These are phyloP conservation scores for Ganoderma meredithae DNA, from an alignment of 1,284 basidiomycete species.

Conservation along the genomic window DNA sequence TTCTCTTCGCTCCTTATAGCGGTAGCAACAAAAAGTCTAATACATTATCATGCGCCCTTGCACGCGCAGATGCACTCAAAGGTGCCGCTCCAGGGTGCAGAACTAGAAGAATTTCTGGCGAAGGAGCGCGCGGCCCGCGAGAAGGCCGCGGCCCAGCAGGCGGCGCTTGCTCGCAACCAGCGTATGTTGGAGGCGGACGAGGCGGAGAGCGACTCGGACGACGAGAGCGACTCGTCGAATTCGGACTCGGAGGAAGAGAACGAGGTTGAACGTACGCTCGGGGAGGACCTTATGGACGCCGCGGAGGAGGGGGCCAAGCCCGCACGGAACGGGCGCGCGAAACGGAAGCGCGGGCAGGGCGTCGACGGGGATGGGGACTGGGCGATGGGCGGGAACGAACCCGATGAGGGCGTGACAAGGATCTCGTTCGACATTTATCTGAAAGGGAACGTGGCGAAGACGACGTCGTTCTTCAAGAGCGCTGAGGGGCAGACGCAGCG, in stretches of 20 bases:
- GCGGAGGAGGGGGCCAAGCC: constrained; percentile 38
- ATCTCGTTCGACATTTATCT: constrained; percentile 96
- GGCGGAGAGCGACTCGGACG: constrained; percentile 67
- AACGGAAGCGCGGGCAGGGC: constrained; percentile 55
- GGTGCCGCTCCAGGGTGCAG: constrained; percentile 85
- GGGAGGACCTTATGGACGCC: constrained; percentile 57
- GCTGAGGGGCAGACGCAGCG: constrained; percentile 73
- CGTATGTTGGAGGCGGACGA: constrained; percentile 92
- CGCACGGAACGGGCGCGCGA: constrained; percentile 14
- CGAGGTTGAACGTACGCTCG: constrained; percentile 70
- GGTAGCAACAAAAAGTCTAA: background rate
- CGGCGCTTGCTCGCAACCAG: constrained; percentile 82
- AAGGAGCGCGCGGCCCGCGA: constrained; percentile 86
- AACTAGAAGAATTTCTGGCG: constrained; percentile 84
- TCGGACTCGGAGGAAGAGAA: constrained; percentile 70
- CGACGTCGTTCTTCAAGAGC: constrained; percentile 86
- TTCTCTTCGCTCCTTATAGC: background rate
- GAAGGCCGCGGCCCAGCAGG: constrained; percentile 87
- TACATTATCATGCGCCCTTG: background rate
- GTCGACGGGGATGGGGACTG: constrained; percentile 59
- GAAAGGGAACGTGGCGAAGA: constrained; percentile 89
- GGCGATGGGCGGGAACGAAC: constrained; percentile 66
- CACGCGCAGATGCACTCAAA: constrained; percentile 82
- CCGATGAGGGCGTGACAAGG: constrained; percentile 75
- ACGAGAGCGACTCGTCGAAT: constrained; percentile 65